These are phyloP conservation scores for Rosa rugosa DNA, from an alignment of 306 rosid species.

Conservation along the genomic window DNA sequence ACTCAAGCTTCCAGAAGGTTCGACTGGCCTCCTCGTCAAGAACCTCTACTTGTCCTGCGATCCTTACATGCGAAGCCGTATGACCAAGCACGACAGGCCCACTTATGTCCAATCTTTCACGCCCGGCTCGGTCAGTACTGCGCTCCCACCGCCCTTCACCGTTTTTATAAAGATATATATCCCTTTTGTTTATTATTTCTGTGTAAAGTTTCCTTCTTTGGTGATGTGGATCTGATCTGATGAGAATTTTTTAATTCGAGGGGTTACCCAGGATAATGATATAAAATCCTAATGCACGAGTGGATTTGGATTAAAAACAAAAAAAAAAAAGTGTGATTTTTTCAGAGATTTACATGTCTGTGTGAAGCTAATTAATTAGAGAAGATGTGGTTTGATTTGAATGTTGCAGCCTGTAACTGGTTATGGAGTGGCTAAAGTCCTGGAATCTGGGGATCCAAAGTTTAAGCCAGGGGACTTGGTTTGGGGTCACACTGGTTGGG, in stretches of 20 bases:
- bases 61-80: slow-evolving; percentile 36
- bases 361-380: not conserved
- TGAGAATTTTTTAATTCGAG: not conserved
- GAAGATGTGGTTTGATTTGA: not conserved
- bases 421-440: slow-evolving; percentile 48
- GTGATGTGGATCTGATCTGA: not conserved
- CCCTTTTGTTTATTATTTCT: not conserved
- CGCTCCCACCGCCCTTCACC: too few relatives aligned
- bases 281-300: not conserved
- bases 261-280: not conserved
- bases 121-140: not conserved
- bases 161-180: too few relatives aligned
- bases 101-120: not conserved
- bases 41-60: slow-evolving; percentile 42
- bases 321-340: not conserved
- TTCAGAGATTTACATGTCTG: not conserved
- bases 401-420: slow-evolving; percentile 43
- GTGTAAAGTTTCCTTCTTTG: not conserved
- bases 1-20: not conserved
- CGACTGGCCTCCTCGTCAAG: slow-evolving; percentile 12
- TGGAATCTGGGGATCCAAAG: slow-evolving; percentile 55
- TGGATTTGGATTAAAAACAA: not conserved
- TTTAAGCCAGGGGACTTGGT: slow-evolving; percentile 51
- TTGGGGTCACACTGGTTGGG: slow-evolving; percentile 72
- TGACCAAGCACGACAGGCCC: slow-evolving; percentile 13